phyloP scores from a whole-genome alignment of 176 grass and related monocot species.

The Ensete ventricosum region DNA sequence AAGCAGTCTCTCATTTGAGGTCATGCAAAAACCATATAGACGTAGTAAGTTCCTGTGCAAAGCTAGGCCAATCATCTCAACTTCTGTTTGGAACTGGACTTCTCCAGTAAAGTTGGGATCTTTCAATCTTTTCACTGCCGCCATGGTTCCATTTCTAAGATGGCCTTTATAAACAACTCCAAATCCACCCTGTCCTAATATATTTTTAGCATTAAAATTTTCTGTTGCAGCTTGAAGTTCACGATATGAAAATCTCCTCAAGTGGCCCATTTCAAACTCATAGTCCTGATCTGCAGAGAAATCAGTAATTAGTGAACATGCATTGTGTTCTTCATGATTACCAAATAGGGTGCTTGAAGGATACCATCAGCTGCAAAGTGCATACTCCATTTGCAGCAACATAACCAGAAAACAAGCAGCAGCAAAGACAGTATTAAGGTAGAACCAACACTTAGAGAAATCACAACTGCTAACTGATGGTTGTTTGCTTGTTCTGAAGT shows the following conservation, averaged over 20 bases:
- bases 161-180: slow-evolving; percentile 90
- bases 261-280: slow-evolving; percentile 84
- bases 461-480: slow-evolving; percentile 63
- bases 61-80: slow-evolving; percentile 93
- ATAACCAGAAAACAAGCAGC: slow-evolving; percentile 60
- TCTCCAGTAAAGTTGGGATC: slow-evolving; percentile 83
- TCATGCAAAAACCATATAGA: slow-evolving; percentile 96
- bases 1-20: slow-evolving; percentile 66
- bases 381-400: slow-evolving; percentile 77
- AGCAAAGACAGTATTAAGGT: slow-evolving; percentile 40
- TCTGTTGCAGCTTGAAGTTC: slow-evolving; percentile 76
- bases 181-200: slow-evolving; percentile 92
- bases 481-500: slow-evolving; percentile 26
- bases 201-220: slow-evolving; percentile 69
- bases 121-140: slow-evolving; percentile 87
- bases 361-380: slow-evolving; percentile 83
- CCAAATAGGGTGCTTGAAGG: slow-evolving; percentile 9
- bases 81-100: slow-evolving; percentile 97
- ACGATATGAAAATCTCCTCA: slow-evolving; percentile 73
- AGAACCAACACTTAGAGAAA: slow-evolving; percentile 68
- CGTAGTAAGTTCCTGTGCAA: slow-evolving; percentile 87
- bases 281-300: slow-evolving; percentile 62
- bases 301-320: slow-evolving; percentile 9
- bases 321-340: slow-evolving; percentile 5
- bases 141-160: slow-evolving; percentile 64